Conservation (phyloP, 805 yeast genomes). For the Sugiyamaella qingdaonensis region DNA sequence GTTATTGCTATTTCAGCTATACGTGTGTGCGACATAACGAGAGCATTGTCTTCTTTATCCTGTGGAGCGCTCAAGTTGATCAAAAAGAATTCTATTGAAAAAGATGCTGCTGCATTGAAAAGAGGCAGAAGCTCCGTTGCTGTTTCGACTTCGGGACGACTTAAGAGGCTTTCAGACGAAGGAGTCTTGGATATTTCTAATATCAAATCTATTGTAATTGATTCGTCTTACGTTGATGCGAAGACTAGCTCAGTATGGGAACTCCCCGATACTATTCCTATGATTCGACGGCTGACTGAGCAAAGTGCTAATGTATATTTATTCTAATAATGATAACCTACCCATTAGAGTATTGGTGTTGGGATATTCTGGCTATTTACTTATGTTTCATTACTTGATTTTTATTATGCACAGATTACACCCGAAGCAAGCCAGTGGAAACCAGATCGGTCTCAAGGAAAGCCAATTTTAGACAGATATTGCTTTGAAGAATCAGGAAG, state of each 20-base stretch:
- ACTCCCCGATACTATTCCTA: slow-evolving; percentile 29
- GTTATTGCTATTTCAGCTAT: slow-evolving; percentile 71
- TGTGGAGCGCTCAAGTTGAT: slow-evolving; percentile 66
- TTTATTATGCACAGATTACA: not conserved
- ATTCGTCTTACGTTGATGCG: slow-evolving; percentile 55
- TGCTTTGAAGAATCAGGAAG: slow-evolving; percentile 18
- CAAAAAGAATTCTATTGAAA: slow-evolving; percentile 71
- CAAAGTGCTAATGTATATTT: slow-evolving; percentile 48
- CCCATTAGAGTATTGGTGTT: not conserved
- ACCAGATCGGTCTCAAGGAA: not conserved
- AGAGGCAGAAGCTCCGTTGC: slow-evolving; percentile 40
- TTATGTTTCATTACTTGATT: not conserved
- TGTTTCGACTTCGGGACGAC: slow-evolving; percentile 62
- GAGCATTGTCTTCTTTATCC: slow-evolving; percentile 47
- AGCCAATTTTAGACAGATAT: slow-evolving; percentile 16
- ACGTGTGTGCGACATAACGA: slow-evolving; percentile 74
- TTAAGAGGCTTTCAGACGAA: slow-evolving; percentile 44
- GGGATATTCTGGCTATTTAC: not conserved
- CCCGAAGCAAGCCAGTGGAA: not conserved
- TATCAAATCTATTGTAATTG: slow-evolving; percentile 54
- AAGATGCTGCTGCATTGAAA: slow-evolving; percentile 16
- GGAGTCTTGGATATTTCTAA: slow-evolving; percentile 42
- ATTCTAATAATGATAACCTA: slow-evolving; percentile 33
- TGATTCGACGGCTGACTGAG: slow-evolving; percentile 18
- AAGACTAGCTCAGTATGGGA: slow-evolving; percentile 63